A percentile compares a stretch with the other conserved stretches of the same genome.
Evolutionary conservation across 1,284 basidiomycete species (phyloP).

Genomic region (Boletellus deceptivus): DNA sequence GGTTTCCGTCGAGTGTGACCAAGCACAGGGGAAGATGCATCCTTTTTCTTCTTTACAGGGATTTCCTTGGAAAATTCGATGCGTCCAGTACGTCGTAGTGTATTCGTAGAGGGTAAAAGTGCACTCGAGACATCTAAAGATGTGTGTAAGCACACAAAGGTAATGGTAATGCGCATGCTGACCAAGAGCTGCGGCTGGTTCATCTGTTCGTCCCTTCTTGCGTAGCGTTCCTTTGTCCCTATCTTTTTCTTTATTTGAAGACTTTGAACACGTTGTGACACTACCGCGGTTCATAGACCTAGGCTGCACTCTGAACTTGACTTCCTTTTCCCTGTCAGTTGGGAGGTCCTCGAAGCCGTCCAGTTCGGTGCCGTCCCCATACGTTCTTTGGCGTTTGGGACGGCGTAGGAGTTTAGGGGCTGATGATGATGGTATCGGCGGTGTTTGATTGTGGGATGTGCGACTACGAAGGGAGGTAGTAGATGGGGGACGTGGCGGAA

Average conservation of each 20-base stretch:
- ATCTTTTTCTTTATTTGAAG: slow-evolving; percentile 33
- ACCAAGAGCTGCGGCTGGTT: slow-evolving; percentile 40
- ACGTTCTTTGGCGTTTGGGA: slow-evolving; percentile 70
- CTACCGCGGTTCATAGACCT: slow-evolving; percentile 63
- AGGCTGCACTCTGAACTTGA: slow-evolving; percentile 65
- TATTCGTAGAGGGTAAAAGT: slow-evolving; percentile 34
- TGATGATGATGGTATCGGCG: slow-evolving; percentile 36
- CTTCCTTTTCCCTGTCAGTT: slow-evolving; percentile 80
- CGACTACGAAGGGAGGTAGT: slow-evolving; percentile 36
- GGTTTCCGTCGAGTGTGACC: slow-evolving; percentile 63
- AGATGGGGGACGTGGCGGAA: slow-evolving; percentile 56
- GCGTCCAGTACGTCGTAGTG: slow-evolving; percentile 42
- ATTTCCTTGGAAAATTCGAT: slow-evolving; percentile 43
- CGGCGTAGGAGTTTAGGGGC: slow-evolving; percentile 70
- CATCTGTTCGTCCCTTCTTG: slow-evolving; percentile 48
- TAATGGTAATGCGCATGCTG: slow-evolving; percentile 19
- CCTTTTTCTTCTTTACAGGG: slow-evolving; percentile 56
- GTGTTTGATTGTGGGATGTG: slow-evolving; percentile 32
- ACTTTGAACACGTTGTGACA: slow-evolving; percentile 48
- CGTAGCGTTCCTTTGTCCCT: slow-evolving; percentile 50
- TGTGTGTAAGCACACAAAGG: neutral
- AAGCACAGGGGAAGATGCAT: slow-evolving; percentile 40
- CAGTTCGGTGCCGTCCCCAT: slow-evolving; percentile 92
- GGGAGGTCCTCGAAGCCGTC: slow-evolving; percentile 90
- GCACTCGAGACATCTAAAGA: slow-evolving; percentile 26